These are phyloP conservation scores for Backusella westeae DNA, from an alignment of 192 early-diverging fungal genomes.

Conservation along the genomic window DNA sequence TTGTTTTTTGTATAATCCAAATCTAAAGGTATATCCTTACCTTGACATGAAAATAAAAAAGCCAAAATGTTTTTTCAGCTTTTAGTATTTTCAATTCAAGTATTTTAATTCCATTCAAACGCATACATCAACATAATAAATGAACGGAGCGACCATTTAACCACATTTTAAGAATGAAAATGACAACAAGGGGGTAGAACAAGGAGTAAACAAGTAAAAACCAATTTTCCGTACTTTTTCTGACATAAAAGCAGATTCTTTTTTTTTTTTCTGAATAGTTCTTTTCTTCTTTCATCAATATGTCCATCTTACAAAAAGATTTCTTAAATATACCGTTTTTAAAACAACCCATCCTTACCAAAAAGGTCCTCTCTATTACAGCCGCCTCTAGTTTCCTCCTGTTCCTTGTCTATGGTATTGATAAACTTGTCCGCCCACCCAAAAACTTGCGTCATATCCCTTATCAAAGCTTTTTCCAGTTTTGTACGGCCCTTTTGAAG, in stretches of 20 bases:
- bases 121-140: not conserved
- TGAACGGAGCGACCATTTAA: not conserved
- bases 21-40: too few species aligned
- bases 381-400: not conserved
- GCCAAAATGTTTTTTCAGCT: not conserved
- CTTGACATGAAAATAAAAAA: too few species aligned
- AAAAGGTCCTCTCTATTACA: not conserved
- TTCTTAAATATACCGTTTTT: not conserved
- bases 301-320: not conserved
- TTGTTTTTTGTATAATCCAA: too few species aligned
- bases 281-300: not conserved
- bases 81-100: not conserved
- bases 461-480: not conserved
- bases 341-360: not conserved
- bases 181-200: not conserved
- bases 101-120: not conserved
- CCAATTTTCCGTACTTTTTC: not conserved
- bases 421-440: not conserved
- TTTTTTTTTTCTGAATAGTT: not conserved
- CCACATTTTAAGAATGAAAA: not conserved
- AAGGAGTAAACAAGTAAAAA: not conserved
- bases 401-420: not conserved
- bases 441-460: not conserved
- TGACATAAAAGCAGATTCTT: not conserved
- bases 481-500: not conserved